phyloP scores from a whole-genome alignment of 2,329 filamentous ascomycete species.

The Plenodomus biglobosus region DNA sequence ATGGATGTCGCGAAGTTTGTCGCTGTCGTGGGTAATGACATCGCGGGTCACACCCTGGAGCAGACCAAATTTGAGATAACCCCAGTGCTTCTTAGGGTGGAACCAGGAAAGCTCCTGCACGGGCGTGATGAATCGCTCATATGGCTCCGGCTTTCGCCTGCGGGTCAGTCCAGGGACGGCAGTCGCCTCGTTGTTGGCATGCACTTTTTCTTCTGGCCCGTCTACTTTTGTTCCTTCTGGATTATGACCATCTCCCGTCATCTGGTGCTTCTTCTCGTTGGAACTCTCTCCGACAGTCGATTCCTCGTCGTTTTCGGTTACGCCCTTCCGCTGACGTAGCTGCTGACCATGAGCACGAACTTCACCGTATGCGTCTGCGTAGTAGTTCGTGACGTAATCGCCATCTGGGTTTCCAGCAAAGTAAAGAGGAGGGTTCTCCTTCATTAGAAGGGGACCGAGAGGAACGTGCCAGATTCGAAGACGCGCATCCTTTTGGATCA shows the following conservation, averaged over 20 bases:
- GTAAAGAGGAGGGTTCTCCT: slow-evolving; percentile 45
- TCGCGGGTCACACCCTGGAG: slow-evolving; percentile 49
- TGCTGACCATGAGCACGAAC: slow-evolving; percentile 24
- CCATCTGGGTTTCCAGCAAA: slow-evolving; percentile 44
- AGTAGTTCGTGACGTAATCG: slow-evolving; percentile 46
- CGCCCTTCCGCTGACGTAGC: slow-evolving; percentile 10
- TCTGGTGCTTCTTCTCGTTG: slow-evolving; percentile 8
- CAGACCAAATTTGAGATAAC: slow-evolving; percentile 49
- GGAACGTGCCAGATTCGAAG: slow-evolving; percentile 29
- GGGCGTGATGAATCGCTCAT: slow-evolving; percentile 41
- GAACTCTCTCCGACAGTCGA: neutral
- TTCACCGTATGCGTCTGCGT: slow-evolving; percentile 36
- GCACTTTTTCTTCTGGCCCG: slow-evolving; percentile 16
- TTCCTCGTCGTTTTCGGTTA: slow-evolving; percentile 6
- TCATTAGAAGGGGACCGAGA: slow-evolving; percentile 45
- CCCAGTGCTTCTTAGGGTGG: slow-evolving; percentile 38
- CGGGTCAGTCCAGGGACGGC: slow-evolving; percentile 10
- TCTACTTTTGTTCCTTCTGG: slow-evolving; percentile 14
- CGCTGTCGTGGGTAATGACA: slow-evolving; percentile 46
- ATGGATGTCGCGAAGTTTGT: slow-evolving; percentile 45
- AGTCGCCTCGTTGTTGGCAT: slow-evolving; percentile 6
- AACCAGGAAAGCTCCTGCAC: slow-evolving; percentile 34
- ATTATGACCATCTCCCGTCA: slow-evolving; percentile 6
- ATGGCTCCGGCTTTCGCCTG: slow-evolving; percentile 36
- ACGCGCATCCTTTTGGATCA: slow-evolving; percentile 28